Base-by-base conservation (phyloP, 495 filamentous ascomycete species). In the Cudoniella acicularis region DNA sequence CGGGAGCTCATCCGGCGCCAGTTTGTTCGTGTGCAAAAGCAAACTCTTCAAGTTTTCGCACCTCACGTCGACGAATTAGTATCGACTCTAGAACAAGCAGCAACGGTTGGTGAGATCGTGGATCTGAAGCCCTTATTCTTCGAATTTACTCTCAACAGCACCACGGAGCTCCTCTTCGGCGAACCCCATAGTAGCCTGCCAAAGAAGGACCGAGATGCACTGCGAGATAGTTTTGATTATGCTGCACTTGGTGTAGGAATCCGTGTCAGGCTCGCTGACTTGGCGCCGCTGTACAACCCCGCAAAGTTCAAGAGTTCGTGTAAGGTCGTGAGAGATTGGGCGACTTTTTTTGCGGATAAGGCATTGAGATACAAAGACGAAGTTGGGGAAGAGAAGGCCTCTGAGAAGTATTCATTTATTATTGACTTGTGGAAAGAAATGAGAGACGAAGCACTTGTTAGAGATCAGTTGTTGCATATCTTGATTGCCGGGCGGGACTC, bases 81-180 rank as follows among this genome's bases (percentile, higher is more conserved):
- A 47, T 49, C 56, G 1, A 64, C 56, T 2, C 64, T 81, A 13
- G 20, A 77, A 0, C 58, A 43, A 1, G 76, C 80, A 59, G n/a
- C n/a, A n/a, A n/a, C n/a, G n/a, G n/a, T n/a, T n/a, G 77, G 80
- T 0, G 60, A 68, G 0, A 77, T 73, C 0, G 71, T 85, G 16
- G 82, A 91, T 65, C 70, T 92, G 2, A 84, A 87, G 63, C 73
- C 78, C 0, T 67, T 87, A 2, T 87, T 91, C 67, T 85, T 80
- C 70, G 54, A 69, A 20, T 64, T 87, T 45, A 87, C 87, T 0
- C 73, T 91, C 8, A 86, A 90, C 64, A 75, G 84, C 0, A 78
- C 86, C 0, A 90, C 85, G 0, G 83, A 89, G 57, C 85, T 91
- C 64, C 73, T 92, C 2, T 87, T 90, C 49, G 87, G 88, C 3